Percentiles rank a stretch among this genome's conserved stretches.
These are phyloP conservation scores for Cokeromyces recurvatus DNA, from an alignment of 371 early-diverging fungal species.

Conservation along the genomic window DNA sequence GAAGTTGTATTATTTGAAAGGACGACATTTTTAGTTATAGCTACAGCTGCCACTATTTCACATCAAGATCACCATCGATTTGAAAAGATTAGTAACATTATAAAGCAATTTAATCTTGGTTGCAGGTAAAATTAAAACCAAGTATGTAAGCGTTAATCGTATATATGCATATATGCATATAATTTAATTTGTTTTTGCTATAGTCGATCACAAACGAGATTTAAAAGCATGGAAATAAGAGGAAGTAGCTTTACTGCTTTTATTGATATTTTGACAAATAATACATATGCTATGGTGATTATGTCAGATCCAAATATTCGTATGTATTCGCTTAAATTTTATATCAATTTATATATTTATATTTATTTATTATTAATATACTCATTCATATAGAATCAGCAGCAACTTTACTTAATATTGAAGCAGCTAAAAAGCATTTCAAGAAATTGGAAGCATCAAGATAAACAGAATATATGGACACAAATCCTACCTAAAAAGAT, in stretches of 20 bases:
- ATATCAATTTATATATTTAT: neutral
- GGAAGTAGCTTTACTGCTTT: conserved; percentile 80
- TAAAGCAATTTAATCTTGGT: conserved; percentile 89
- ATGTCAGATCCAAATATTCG: conserved; percentile 88
- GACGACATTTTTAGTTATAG: conserved; percentile 92
- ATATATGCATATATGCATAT: too few relatives aligned
- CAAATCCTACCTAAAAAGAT: too few relatives aligned
- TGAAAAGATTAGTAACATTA: conserved; percentile 90
- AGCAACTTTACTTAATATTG: conserved; percentile 80
- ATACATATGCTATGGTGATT: conserved; percentile 92
- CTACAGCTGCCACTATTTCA: conserved; percentile 58
- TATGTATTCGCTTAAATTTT: too few relatives aligned
- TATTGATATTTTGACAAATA: conserved; percentile 89
- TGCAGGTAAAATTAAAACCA: conserved; percentile 61
- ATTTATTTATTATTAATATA: neutral
- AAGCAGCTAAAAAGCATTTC: conserved; percentile 83
- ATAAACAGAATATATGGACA: conserved; percentile 9
- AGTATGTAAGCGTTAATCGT: too few relatives aligned
- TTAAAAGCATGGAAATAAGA: conserved; percentile 87
- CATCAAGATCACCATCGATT: conserved; percentile 77
- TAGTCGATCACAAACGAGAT: conserved; percentile 72
- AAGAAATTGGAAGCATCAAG: conserved; percentile 66
- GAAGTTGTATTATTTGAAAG: conserved; percentile 94
- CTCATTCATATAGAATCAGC: conserved; percentile 78
- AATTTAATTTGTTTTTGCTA: too few relatives aligned